Evolutionary conservation across 345 rosid genomes (phyloP).

Genomic region (Jatropha curcas): DNA sequence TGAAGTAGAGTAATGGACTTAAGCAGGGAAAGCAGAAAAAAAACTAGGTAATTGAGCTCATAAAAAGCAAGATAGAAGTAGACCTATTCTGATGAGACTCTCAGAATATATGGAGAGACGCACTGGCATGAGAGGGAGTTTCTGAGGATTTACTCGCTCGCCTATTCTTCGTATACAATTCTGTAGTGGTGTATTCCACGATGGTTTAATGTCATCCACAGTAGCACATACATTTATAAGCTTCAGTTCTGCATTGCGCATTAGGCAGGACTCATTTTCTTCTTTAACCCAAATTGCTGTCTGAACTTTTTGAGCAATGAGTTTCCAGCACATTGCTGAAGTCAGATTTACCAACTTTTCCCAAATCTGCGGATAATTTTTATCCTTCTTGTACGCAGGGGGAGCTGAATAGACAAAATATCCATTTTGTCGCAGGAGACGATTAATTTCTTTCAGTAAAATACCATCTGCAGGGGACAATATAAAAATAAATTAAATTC

Average conservation of each 20-base stretch:
- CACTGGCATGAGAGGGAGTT: constrained; percentile 62
- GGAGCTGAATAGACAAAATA: constrained; percentile 94
- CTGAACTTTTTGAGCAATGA: constrained; percentile 73
- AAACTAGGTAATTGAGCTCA: background rate
- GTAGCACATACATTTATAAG: constrained; percentile 57
- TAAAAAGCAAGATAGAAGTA: constrained; percentile 19
- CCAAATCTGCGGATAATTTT: constrained; percentile 85
- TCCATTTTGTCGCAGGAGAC: constrained; percentile 76
- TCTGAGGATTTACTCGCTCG: constrained; percentile 33
- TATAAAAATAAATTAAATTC: background rate
- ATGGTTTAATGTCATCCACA: constrained; percentile 54
- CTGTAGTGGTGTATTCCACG: constrained; percentile 74
- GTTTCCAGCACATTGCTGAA: constrained; percentile 94
- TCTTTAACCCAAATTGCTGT: constrained; percentile 93
- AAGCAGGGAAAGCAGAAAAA: background rate
- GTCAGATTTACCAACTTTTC: constrained; percentile 69
- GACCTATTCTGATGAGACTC: constrained; percentile 63
- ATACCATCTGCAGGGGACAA: constrained; percentile 64
- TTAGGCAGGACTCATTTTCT: constrained; percentile 60
- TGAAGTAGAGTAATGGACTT: background rate
- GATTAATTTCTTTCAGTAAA: constrained; percentile 84
- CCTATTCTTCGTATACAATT: constrained; percentile 53
- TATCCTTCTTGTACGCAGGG: constrained; percentile 80
- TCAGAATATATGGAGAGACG: constrained; percentile 64
- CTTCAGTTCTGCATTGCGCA: constrained; percentile 56